Conservation (phyloP, 2,329 filamentous ascomycete species). For the Xylaria hypoxylon region DNA sequence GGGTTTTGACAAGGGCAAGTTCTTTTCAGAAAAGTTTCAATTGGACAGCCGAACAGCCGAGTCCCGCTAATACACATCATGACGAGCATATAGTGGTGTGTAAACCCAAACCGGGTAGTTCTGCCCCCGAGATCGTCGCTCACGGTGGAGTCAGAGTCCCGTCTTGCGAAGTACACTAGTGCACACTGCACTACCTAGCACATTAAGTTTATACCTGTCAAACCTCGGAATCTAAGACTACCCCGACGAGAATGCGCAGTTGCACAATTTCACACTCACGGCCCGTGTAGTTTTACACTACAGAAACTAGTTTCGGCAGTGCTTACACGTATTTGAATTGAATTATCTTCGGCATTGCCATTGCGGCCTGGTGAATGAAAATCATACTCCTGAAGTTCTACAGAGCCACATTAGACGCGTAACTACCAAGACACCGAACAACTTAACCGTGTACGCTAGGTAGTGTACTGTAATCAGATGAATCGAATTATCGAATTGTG, state of each 20-base stretch:
- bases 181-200: too few species aligned
- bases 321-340: slow-evolving; percentile 23
- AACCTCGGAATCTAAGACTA: neutral
- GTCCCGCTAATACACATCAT: slow-evolving; percentile 10
- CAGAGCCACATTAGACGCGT: slow-evolving; percentile 17
- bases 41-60: slow-evolving; percentile 16
- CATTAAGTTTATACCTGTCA: too few species aligned
- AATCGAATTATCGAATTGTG: neutral
- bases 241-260: slow-evolving; percentile 2
- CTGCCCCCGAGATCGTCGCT: slow-evolving; percentile 29
- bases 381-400: slow-evolving; percentile 8
- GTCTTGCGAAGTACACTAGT: neutral
- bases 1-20: too few species aligned
- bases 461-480: neutral
- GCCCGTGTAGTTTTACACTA: neutral
- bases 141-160: slow-evolving; percentile 3
- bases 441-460: slow-evolving; percentile 1
- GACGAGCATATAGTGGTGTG: neutral
- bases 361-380: neutral
- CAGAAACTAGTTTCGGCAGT: slow-evolving; percentile 2
- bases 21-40: neutral
- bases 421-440: slow-evolving; percentile 15
- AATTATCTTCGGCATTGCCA: neutral
- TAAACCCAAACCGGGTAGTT: slow-evolving; percentile 16
- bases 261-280: slow-evolving; percentile 10